A percentile compares a stretch with the other conserved stretches of the same genome.
phyloP scores from a whole-genome alignment of 768 basidiomycete genomes.

The Paxillus ammoniavirescens region DNA sequence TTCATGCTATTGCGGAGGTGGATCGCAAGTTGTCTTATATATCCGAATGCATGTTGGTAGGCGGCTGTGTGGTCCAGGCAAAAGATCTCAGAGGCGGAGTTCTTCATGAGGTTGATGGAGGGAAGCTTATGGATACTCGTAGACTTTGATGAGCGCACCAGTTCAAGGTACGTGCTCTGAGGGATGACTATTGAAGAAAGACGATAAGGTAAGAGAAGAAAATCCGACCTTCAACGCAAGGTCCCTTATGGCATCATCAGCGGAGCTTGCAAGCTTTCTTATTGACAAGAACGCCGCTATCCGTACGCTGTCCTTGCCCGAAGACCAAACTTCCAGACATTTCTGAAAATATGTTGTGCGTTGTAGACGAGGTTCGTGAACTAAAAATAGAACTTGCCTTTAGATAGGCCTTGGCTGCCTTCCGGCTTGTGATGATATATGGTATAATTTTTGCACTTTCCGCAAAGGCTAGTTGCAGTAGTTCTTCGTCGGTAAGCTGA shows the following conservation, averaged over 20 bases:
- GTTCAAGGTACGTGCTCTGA: conserved; percentile 84
- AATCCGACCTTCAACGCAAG: conserved; percentile 74
- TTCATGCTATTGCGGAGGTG: conserved; percentile 92
- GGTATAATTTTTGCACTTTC: conserved; percentile 91
- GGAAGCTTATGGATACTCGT: conserved; percentile 88
- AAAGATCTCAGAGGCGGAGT: conserved; percentile 92
- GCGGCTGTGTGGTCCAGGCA: conserved; percentile 68
- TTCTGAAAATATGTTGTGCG: conserved; percentile 42
- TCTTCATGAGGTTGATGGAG: conserved; percentile 95
- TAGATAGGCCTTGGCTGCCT: conserved; percentile 80
- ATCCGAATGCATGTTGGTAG: conserved; percentile 95
- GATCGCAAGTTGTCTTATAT: conserved; percentile 92
- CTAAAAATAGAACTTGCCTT: conserved; percentile 53
- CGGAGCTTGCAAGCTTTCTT: conserved; percentile 71
- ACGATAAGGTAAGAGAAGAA: neutral
- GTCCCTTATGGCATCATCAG: conserved; percentile 81
- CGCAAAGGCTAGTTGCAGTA: conserved; percentile 65
- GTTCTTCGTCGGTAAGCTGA: conserved; percentile 68
- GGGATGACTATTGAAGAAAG: neutral
- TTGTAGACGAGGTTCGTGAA: neutral
- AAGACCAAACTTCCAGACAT: conserved; percentile 84
- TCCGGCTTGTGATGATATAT: conserved; percentile 81
- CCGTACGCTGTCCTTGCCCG: conserved; percentile 74
- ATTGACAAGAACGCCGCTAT: conserved; percentile 87
- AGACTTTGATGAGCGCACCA: conserved; percentile 81